Conservation (phyloP, 495 filamentous ascomycete species). For the Aspergillus taichungensis region DNA sequence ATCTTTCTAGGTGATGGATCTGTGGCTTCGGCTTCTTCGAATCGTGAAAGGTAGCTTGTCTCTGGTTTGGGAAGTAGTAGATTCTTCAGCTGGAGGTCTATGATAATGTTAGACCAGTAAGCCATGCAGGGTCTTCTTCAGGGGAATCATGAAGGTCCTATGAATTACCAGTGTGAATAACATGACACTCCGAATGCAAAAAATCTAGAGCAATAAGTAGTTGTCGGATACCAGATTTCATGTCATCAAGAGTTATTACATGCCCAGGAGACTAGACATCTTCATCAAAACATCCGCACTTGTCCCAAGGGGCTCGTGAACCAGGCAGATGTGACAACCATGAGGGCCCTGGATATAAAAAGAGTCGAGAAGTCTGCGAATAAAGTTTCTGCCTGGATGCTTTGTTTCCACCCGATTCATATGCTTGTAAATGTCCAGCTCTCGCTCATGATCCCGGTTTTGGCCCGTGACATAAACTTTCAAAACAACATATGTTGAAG, state of each 20-base stretch:
- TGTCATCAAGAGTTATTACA: conserved; percentile 7
- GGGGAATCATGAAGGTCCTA: not conserved
- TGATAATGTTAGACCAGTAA: not conserved
- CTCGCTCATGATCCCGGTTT: conserved; percentile 5
- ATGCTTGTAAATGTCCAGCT: conserved; percentile 11
- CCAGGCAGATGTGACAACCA: conserved; percentile 23
- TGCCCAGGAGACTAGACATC: conserved; percentile 5
- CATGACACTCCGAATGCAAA: conserved; percentile 24
- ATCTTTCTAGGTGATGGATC: conserved; percentile 11
- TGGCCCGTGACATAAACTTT: conserved; percentile 12
- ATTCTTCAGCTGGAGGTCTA: conserved; percentile 12
- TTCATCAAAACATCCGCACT: conserved; percentile 2
- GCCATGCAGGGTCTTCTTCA: too few species aligned
- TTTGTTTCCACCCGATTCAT: conserved; percentile 7
- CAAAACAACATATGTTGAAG: conserved; percentile 13
- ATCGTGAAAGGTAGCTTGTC: conserved; percentile 1
- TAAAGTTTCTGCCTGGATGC: conserved; percentile 10
- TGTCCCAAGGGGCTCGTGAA: conserved; percentile 18
- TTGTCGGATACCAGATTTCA: conserved; percentile 14
- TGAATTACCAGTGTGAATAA: conserved; percentile 37
- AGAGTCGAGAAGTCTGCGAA: conserved; percentile 14
- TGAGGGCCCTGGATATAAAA: conserved; percentile 17
- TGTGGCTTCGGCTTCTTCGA: conserved; percentile 11
- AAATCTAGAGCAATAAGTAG: conserved; percentile 30
- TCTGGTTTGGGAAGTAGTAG: conserved; percentile 10